These are phyloP conservation scores for Cryptococcus wingfieldii DNA, from an alignment of 1,284 basidiomycete genomes.

Conservation along the genomic window DNA sequence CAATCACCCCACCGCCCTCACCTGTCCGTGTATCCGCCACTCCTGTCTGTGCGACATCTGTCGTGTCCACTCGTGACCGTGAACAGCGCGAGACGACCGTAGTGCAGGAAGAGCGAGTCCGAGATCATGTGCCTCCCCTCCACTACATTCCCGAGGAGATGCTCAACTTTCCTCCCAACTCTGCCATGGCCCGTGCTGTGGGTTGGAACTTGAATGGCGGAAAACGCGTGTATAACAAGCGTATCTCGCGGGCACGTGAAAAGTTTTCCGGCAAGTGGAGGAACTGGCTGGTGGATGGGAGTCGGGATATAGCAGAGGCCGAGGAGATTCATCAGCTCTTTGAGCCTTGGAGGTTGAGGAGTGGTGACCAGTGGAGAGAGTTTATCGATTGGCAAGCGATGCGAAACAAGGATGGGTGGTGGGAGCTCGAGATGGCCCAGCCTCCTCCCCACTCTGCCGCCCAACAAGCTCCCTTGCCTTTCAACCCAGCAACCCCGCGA, in stretches of 20 bases:
- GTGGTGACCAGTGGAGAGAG: conserved; percentile 4
- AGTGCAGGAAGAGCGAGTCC: conserved; percentile 9
- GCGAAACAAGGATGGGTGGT: conserved; percentile 29
- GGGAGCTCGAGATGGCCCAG: conserved; percentile 29
- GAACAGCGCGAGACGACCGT: conserved; percentile 15
- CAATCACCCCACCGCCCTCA: conserved; percentile 42
- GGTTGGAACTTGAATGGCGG: conserved; percentile 48
- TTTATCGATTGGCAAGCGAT: conserved; percentile 40
- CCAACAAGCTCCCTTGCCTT: conserved; percentile 17
- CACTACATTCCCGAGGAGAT: conserved; percentile 42
- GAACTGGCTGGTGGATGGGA: conserved; percentile 40
- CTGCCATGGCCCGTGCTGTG: conserved; percentile 33
- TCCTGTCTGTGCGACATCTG: conserved; percentile 18
- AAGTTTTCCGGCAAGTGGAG: conserved; percentile 46
- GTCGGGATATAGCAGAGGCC: conserved; percentile 43
- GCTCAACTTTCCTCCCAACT: conserved; percentile 43
- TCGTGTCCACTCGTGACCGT: conserved; percentile 13
- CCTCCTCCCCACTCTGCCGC: conserved; percentile 10
- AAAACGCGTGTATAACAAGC: conserved; percentile 35
- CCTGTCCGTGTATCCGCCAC: conserved; percentile 21
- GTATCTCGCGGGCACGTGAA: conserved; percentile 42
- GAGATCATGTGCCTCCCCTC: conserved; percentile 14
- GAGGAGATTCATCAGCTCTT: conserved; percentile 39
- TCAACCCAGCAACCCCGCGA: conserved; percentile 16
- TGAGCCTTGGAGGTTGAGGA: conserved; percentile 9